Evolutionary conservation across 768 basidiomycete genomes (phyloP).

Genomic region (Lactarius tabidus): DNA sequence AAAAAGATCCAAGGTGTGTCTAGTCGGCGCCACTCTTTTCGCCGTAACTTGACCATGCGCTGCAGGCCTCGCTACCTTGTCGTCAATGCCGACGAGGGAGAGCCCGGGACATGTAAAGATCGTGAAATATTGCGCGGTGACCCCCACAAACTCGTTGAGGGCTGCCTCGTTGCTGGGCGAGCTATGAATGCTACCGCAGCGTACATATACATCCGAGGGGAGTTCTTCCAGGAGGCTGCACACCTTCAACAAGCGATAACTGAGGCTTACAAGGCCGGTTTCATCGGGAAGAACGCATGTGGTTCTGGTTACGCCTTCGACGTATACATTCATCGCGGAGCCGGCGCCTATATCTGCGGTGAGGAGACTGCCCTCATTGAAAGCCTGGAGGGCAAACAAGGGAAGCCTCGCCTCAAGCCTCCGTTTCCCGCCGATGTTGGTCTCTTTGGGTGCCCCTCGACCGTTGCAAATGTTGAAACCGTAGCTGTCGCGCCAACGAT

Average conservation of each 20-base stretch:
- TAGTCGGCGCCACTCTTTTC: slow-evolving; percentile 6
- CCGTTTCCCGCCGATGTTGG: slow-evolving; percentile 99
- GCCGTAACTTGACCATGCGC: not conserved
- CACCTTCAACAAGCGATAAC: slow-evolving; percentile 94
- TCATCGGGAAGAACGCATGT: slow-evolving; percentile 88
- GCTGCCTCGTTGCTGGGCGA: slow-evolving; percentile 94
- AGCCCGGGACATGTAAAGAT: slow-evolving; percentile 99
- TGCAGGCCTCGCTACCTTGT: slow-evolving; percentile 89
- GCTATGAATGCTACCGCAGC: slow-evolving; percentile 97
- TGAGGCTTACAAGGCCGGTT: slow-evolving; percentile 87
- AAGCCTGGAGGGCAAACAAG: slow-evolving; percentile 96
- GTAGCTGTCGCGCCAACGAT: slow-evolving; percentile 98
- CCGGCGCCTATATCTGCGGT: slow-evolving; percentile 97
- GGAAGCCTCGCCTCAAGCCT: slow-evolving; percentile 95
- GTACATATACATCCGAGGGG: slow-evolving; percentile 99
- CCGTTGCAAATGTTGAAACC: slow-evolving; percentile 98
- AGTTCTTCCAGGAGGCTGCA: slow-evolving; percentile 93
- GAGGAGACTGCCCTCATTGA: slow-evolving; percentile 99
- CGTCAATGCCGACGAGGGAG: slow-evolving; percentile 97
- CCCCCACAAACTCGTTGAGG: slow-evolving; percentile 97
- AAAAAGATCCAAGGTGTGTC: slow-evolving; percentile 78
- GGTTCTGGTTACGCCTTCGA: slow-evolving; percentile 93
- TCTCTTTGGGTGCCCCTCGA: slow-evolving; percentile 94
- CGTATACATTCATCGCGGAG: slow-evolving; percentile 97
- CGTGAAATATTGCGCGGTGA: slow-evolving; percentile 97